These are phyloP conservation scores for Leishmania tropica DNA, from an alignment of 208 protist species.

Conservation along the genomic window DNA sequence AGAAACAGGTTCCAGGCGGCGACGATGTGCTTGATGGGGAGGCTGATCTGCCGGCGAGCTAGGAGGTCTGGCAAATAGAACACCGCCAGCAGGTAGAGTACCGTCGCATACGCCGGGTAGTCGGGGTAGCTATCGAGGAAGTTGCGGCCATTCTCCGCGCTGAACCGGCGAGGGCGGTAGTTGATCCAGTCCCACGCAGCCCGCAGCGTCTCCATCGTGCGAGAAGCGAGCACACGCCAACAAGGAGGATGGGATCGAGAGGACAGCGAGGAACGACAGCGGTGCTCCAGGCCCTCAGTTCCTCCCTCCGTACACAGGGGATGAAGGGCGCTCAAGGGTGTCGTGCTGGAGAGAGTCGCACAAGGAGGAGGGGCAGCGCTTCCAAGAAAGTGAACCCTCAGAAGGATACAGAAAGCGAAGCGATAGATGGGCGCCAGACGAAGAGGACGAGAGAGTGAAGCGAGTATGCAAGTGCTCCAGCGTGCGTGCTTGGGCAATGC, in stretches of 20 bases:
- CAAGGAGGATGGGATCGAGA: not conserved
- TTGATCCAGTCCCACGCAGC: conserved; percentile 13
- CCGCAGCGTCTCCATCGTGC: not conserved
- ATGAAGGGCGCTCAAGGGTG: not conserved
- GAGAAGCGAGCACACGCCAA: not conserved
- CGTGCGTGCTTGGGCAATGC: not conserved
- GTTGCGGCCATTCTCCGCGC: conserved; percentile 24
- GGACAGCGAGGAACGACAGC: not conserved
- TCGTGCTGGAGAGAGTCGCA: too few species aligned
- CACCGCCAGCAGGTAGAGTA: conserved; percentile 27
- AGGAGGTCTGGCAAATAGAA: conserved; percentile 37
- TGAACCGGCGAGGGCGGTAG: conserved; percentile 16
- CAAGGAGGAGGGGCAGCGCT: not conserved
- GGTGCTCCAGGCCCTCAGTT: not conserved
- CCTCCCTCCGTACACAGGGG: not conserved
- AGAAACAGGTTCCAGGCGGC: conserved; percentile 83
- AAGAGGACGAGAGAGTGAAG: not conserved
- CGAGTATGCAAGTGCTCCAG: not conserved
- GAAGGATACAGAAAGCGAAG: too few species aligned
- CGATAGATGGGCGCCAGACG: too few species aligned
- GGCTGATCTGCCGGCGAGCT: conserved; percentile 19
- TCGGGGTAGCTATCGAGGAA: conserved; percentile 30
- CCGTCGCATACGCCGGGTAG: conserved; percentile 29
- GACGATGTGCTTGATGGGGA: conserved; percentile 49
- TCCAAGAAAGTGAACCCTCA: not conserved